Conservation (phyloP, 352 stramenopile species). For the Elongisporangium anandrum region DNA sequence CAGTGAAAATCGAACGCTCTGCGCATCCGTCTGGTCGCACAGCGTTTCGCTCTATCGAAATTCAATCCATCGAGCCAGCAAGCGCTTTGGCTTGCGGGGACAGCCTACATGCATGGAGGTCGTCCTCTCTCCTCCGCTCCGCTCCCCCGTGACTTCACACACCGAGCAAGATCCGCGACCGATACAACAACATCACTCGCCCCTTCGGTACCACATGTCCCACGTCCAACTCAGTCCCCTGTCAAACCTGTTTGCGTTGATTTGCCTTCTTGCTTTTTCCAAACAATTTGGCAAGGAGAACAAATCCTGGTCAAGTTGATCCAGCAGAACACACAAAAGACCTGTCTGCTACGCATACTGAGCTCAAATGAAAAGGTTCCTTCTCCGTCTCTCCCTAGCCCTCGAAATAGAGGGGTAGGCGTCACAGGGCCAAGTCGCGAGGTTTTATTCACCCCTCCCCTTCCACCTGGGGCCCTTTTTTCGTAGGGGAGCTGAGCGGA, state of each 20-base stretch:
- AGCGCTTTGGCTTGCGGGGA: not conserved
- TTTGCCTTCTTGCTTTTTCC: not conserved
- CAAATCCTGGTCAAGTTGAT: not conserved
- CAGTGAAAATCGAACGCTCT: not conserved
- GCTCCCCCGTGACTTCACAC: not conserved
- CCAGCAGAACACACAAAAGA: not conserved
- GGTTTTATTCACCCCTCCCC: not conserved
- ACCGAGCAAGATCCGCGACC: not conserved
- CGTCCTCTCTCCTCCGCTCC: not conserved
- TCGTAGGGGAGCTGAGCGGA: not conserved
- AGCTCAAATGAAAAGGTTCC: not conserved
- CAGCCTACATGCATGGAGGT: not conserved
- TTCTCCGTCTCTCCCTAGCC: not conserved
- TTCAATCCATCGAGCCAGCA: not conserved
- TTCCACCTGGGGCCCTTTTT: not conserved
- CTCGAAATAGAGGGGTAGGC: not conserved
- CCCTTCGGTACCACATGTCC: not conserved
- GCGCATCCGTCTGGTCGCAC: not conserved
- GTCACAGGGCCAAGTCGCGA: not conserved
- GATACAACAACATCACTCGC: not conserved
- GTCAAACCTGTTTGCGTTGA: not conserved
- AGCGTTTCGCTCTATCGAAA: not conserved
- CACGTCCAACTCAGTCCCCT: not conserved
- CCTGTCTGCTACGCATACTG: not conserved
- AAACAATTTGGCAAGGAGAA: not conserved